Evolutionary conservation across 2,329 filamentous ascomycete genomes (phyloP).

Genomic region (Didymella exigua): DNA sequence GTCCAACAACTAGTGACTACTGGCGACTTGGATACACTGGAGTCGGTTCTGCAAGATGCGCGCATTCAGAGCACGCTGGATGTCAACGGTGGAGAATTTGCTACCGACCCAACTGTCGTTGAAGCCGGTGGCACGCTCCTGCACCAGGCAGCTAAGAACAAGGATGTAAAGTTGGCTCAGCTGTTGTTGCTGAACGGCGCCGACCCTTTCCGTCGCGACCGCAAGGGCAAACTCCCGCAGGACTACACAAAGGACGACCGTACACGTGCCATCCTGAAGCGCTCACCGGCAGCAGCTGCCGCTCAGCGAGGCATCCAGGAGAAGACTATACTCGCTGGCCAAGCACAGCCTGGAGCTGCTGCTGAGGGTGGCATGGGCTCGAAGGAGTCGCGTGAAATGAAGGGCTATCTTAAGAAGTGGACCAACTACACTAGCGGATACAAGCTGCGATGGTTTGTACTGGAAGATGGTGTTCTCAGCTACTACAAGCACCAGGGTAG

Average conservation of each 20-base stretch:
- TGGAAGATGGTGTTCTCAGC: constrained; percentile 95
- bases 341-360: constrained; percentile 62
- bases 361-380: constrained; percentile 67
- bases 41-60: constrained; percentile 80
- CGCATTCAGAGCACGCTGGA: constrained; percentile 86
- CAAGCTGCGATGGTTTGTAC: constrained; percentile 95
- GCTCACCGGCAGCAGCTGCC: constrained; percentile 89
- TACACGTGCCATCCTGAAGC: constrained; percentile 86
- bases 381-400: constrained; percentile 94
- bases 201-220: constrained; percentile 92
- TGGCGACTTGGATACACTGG: constrained; percentile 77
- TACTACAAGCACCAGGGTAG: constrained; percentile 95
- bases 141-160: constrained; percentile 89
- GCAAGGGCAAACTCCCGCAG: constrained; percentile 93
- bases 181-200: constrained; percentile 90
- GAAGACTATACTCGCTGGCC: constrained; percentile 89
- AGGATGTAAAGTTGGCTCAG: constrained; percentile 85
- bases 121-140: constrained; percentile 89
- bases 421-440: constrained; percentile 98
- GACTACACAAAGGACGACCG: constrained; percentile 95
- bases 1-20: constrained; percentile 78
- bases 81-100: constrained; percentile 89
- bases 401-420: constrained; percentile 99
- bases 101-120: constrained; percentile 76
- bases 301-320: constrained; percentile 96